Evolutionary conservation across 257 asterid genomes (phyloP).

Genomic region (Perilla frutescens): DNA sequence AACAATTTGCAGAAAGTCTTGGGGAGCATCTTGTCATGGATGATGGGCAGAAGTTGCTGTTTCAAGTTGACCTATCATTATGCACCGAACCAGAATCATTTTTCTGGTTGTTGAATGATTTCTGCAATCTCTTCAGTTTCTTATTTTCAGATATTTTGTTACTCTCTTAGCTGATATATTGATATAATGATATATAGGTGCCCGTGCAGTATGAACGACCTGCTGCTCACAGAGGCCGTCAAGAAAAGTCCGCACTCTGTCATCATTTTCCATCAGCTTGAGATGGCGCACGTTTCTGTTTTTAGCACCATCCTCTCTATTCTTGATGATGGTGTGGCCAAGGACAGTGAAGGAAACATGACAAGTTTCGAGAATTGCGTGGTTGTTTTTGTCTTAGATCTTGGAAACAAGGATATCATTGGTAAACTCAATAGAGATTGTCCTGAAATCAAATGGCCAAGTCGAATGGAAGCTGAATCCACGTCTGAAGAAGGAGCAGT

Average conservation of each 20-base stretch:
- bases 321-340: constrained; percentile 18
- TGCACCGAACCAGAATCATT: constrained; percentile 31
- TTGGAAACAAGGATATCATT: constrained; percentile 29
- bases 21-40: constrained; percentile 16
- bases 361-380: constrained; percentile 19
- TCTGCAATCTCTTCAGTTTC: constrained; percentile 9
- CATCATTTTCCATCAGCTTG: constrained; percentile 27
- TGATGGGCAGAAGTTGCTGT: constrained; percentile 23
- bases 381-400: constrained; percentile 27
- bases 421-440: constrained; percentile 11
- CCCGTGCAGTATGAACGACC: neutral
- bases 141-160: neutral
- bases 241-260: constrained; percentile 28
- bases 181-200: neutral
- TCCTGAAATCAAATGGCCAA: neutral
- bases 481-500: neutral
- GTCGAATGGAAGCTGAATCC: constrained; percentile 14
- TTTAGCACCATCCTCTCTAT: constrained; percentile 31
- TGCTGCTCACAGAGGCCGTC: constrained; percentile 27
- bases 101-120: constrained; percentile 16
- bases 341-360: constrained; percentile 22
- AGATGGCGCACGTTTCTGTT: constrained; percentile 30
- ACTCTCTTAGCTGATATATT: neutral
- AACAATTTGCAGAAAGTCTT: constrained; percentile 22
- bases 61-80: constrained; percentile 29